Percentiles rank a stretch among this genome's conserved stretches.
Evolutionary conservation across 345 rosid species (phyloP).

Genomic region (Populus ilicifolia): DNA sequence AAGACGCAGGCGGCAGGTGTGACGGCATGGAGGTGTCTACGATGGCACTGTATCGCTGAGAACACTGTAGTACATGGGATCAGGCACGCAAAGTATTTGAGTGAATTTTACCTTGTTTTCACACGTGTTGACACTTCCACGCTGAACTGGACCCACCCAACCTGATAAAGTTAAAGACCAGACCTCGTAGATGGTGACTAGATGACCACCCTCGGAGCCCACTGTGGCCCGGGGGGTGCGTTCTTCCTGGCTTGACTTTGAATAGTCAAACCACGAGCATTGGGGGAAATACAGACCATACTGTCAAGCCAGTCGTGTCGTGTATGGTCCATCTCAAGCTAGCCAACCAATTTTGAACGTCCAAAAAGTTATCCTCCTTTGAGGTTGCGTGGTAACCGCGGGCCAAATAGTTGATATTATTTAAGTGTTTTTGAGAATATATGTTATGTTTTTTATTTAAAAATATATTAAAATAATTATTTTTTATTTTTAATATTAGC

Average conservation of each 20-base stretch:
- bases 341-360: slow-evolving; percentile 7
- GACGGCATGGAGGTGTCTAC: background rate
- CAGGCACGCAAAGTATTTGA: background rate
- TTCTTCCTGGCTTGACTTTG: no score
- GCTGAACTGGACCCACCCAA: slow-evolving; percentile 2
- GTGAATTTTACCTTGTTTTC: background rate
- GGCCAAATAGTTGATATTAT: no score
- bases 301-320: background rate
- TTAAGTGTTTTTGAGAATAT: no score
- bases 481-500: no score
- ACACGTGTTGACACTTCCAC: background rate
- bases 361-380: background rate
- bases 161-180: background rate
- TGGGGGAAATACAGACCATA: background rate
- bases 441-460: no score
- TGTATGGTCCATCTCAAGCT: background rate
- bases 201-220: background rate
- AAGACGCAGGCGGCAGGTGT: background rate
- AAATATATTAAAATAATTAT: no score
- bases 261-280: background rate
- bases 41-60: background rate
- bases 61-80: background rate
- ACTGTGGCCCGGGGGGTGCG: background rate
- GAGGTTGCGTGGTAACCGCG: background rate
- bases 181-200: slow-evolving; percentile 13